Percentiles rank a stretch among this genome's conserved stretches.
Conservation (phyloP, 106 monocot species). For the Phalaenopsis aphrodite region DNA sequence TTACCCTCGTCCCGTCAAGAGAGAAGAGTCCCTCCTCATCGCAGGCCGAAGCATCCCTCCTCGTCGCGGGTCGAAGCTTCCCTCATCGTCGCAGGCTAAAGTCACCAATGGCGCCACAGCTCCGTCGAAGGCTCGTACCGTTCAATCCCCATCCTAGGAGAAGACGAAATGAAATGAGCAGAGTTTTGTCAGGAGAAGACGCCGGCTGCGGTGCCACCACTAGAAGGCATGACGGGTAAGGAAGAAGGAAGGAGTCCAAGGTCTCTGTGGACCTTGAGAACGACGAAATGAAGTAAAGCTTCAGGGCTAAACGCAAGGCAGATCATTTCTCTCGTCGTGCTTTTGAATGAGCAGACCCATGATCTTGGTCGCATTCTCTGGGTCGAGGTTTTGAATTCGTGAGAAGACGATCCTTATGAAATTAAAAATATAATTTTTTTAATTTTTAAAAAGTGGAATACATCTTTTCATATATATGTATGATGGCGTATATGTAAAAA, state of each 20-base stretch:
- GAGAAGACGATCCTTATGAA: conserved; percentile 83
- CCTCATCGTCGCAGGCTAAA: no score
- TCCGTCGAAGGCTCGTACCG: conserved; percentile 16
- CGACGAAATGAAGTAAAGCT: conserved; percentile 48
- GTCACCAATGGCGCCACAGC: conserved; percentile 9
- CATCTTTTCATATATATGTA: no score
- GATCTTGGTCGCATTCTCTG: conserved; percentile 84
- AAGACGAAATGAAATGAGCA: background rate
- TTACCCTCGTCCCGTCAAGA: no score
- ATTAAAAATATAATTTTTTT: no score
- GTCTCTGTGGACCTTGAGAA: conserved; percentile 52
- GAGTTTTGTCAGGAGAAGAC: conserved; percentile 53
- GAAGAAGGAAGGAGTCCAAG: conserved; percentile 32
- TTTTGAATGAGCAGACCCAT: conserved; percentile 75
- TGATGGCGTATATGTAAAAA: no score
- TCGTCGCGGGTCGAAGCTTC: no score
- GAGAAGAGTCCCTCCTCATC: no score
- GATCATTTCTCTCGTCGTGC: conserved; percentile 82
- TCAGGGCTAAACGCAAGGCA: conserved; percentile 79
- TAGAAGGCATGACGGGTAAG: conserved; percentile 3
- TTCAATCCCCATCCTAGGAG: background rate
- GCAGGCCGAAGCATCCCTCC: no score
- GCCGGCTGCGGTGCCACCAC: conserved; percentile 7
- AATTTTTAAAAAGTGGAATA: background rate
- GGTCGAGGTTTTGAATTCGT: conserved; percentile 75